Evolutionary conservation across 2,329 filamentous ascomycete species (phyloP).

Genomic region (Alternaria metachromatica): DNA sequence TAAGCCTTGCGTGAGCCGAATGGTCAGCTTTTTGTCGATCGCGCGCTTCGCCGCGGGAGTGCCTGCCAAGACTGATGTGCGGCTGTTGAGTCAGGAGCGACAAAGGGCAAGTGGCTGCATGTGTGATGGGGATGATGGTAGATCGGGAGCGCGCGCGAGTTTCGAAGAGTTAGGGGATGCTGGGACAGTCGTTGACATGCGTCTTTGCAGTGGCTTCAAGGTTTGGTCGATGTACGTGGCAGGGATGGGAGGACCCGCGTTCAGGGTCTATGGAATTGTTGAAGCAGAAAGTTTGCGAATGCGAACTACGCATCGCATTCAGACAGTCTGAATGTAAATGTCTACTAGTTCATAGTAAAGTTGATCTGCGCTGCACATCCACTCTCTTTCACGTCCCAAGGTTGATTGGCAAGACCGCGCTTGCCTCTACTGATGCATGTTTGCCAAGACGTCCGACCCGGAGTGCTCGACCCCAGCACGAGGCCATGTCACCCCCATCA

Average conservation of each 20-base stretch:
- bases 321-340: neutral
- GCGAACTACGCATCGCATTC: neutral
- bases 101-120: neutral
- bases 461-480: slow-evolving; percentile 9
- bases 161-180: neutral
- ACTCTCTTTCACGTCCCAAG: neutral
- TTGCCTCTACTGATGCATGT: slow-evolving; percentile 11
- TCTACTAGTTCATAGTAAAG: neutral
- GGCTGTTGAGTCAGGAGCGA: neutral
- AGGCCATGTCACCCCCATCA: slow-evolving; percentile 6
- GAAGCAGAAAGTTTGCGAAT: neutral
- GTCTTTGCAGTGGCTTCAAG: neutral
- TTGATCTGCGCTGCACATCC: neutral
- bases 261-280: neutral
- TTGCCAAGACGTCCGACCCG: slow-evolving; percentile 28
- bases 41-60: slow-evolving; percentile 7
- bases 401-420: neutral
- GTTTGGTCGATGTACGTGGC: neutral
- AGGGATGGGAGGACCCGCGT: neutral
- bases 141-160: neutral
- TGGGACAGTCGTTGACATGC: neutral
- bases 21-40: slow-evolving; percentile 5
- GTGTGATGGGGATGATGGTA: neutral
- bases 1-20: slow-evolving; percentile 4
- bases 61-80: slow-evolving; percentile 19